Evolutionary conservation across 306 rosid genomes (phyloP).

Genomic region (Calophaca sinica): DNA sequence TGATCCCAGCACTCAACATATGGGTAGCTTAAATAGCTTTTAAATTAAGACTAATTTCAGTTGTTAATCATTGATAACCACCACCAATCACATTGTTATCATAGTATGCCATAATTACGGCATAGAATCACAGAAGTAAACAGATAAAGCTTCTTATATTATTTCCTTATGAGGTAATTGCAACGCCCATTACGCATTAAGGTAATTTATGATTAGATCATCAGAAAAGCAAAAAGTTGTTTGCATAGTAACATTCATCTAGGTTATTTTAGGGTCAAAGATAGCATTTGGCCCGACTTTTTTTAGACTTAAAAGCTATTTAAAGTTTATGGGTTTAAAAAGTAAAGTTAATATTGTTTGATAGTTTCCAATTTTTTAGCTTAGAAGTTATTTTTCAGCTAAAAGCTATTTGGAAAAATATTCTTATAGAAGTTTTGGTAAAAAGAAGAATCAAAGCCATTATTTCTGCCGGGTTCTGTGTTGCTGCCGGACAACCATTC

Average conservation of each 20-base stretch:
- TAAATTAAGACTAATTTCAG: neutral
- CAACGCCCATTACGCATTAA: too few species aligned
- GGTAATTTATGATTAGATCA: slow-evolving; percentile 3
- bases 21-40: too few species aligned
- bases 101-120: neutral
- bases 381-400: too few species aligned
- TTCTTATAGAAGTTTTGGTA: too few species aligned
- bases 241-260: slow-evolving; percentile 3
- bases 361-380: too few species aligned
- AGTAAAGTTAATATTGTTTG: neutral
- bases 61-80: slow-evolving; percentile 38
- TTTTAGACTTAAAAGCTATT: neutral
- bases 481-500: too few species aligned
- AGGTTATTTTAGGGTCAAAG: neutral
- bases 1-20: neutral
- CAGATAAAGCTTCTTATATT: neutral
- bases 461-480: too few species aligned
- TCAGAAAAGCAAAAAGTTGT: neutral
- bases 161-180: too few species aligned
- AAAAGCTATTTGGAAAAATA: too few species aligned
- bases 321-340: neutral
- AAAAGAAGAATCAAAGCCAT: too few species aligned
- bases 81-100: too few species aligned
- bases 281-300: neutral
- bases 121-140: slow-evolving; percentile 11